Conservation (phyloP, 768 basidiomycete genomes). For the Cystobasidium onofrii region DNA sequence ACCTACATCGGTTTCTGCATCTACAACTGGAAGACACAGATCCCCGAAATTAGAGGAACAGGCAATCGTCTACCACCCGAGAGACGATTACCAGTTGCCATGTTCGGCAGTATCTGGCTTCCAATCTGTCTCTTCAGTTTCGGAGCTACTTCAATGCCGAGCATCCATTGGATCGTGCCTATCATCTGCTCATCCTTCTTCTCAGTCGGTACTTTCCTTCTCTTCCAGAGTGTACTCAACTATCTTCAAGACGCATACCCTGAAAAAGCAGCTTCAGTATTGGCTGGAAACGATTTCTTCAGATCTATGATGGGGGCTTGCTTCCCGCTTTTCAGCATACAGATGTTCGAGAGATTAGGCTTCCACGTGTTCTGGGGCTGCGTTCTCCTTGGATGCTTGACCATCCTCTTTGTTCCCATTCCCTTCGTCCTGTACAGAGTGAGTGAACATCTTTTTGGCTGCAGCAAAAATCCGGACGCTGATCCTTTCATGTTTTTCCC, state of each 20-base stretch:
- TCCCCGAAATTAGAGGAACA: conserved; percentile 13
- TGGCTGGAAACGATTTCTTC: conserved; percentile 34
- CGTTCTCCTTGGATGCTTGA: conserved; percentile 24
- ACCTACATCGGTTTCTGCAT: conserved; percentile 24
- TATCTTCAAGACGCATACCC: conserved; percentile 35
- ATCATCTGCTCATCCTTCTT: conserved; percentile 33
- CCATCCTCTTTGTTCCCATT: conserved; percentile 31
- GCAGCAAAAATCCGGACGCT: not conserved
- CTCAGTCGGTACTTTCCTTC: conserved; percentile 27
- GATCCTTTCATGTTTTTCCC: not conserved
- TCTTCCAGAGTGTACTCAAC: conserved; percentile 32
- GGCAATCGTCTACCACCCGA: conserved; percentile 17
- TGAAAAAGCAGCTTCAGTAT: conserved; percentile 26
- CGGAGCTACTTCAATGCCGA: conserved; percentile 22
- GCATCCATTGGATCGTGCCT: conserved; percentile 30
- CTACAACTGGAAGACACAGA: conserved; percentile 22
- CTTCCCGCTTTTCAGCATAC: conserved; percentile 30
- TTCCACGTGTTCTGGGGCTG: conserved; percentile 24
- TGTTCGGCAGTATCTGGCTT: conserved; percentile 22
- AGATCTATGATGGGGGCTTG: conserved; percentile 30
- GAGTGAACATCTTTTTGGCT: not conserved
- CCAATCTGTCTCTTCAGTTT: conserved; percentile 26
- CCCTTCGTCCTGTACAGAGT: conserved; percentile 27
- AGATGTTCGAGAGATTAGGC: conserved; percentile 26
- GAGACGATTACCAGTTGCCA: not conserved